These are phyloP conservation scores for Citrus australasica DNA, from an alignment of 345 rosid species.

Conservation along the genomic window DNA sequence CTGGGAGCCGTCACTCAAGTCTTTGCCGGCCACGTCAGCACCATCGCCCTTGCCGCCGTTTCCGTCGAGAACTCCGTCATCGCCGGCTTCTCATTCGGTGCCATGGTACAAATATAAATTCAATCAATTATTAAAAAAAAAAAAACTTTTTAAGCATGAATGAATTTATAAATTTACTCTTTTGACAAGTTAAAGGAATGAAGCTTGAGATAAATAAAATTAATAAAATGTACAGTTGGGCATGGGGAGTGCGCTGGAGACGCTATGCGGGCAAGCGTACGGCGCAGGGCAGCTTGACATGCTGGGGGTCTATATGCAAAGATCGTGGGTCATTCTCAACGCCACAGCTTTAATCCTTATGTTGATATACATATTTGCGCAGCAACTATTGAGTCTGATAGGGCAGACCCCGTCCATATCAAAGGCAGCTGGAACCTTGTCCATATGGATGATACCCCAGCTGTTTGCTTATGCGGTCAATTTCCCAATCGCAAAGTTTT, in stretches of 20 bases:
- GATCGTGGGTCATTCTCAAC: constrained; percentile 86
- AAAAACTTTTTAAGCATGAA: neutral
- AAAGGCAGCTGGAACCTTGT: constrained; percentile 57
- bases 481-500: constrained; percentile 79
- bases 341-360: constrained; percentile 49
- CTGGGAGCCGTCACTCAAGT: constrained; percentile 86
- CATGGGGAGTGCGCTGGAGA: constrained; percentile 97
- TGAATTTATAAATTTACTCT: too few relatives aligned
- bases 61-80: constrained; percentile 87
- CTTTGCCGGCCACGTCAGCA: constrained; percentile 74
- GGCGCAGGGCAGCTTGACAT: constrained; percentile 83
- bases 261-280: constrained; percentile 89
- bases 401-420: constrained; percentile 75
- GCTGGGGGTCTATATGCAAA: constrained; percentile 87
- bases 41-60: constrained; percentile 75
- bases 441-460: constrained; percentile 89
- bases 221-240: constrained; percentile 48
- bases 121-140: neutral
- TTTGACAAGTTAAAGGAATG: too few relatives aligned
- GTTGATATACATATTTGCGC: constrained; percentile 64
- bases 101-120: constrained; percentile 44
- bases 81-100: constrained; percentile 89
- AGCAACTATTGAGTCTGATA: constrained; percentile 41
- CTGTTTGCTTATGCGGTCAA: constrained; percentile 68
- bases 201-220: too few relatives aligned